Conservation (phyloP, 2,329 filamentous ascomycete species). For the Arachnopeziza araneosa region DNA sequence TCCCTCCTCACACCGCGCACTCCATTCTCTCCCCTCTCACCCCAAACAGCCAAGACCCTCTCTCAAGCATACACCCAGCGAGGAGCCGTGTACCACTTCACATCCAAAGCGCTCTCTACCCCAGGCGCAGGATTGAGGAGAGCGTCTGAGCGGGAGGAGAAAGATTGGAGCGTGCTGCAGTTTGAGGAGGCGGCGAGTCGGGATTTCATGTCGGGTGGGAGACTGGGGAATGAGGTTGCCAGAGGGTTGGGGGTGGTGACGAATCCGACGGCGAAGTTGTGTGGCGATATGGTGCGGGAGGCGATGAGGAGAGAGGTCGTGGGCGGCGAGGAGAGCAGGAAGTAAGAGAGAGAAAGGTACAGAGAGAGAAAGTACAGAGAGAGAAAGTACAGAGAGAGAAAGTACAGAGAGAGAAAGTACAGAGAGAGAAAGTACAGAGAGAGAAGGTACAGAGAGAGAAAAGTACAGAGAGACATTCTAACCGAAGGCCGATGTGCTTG, state of each 20-base stretch:
- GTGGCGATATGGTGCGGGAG: slow-evolving; percentile 62
- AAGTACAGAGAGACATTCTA: too few relatives aligned
- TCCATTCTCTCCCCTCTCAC: slow-evolving; percentile 50
- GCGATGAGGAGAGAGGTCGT: slow-evolving; percentile 58
- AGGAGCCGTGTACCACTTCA: slow-evolving; percentile 57
- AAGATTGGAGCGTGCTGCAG: slow-evolving; percentile 45
- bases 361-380: too few relatives aligned
- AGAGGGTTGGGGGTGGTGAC: slow-evolving; percentile 58
- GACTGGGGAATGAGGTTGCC: slow-evolving; percentile 60
- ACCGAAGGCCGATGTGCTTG: too few relatives aligned
- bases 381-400: too few relatives aligned
- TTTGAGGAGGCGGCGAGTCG: slow-evolving; percentile 58
- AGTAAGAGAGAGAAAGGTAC: neutral
- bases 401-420: too few relatives aligned
- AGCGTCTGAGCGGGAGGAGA: slow-evolving; percentile 38
- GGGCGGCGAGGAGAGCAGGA: neutral
- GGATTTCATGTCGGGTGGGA: slow-evolving; percentile 59
- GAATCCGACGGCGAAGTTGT: slow-evolving; percentile 65
- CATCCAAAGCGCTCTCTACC: slow-evolving; percentile 37
- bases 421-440: too few relatives aligned
- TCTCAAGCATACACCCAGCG: slow-evolving; percentile 68
- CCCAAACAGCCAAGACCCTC: slow-evolving; percentile 59
- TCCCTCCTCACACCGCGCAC: slow-evolving; percentile 49
- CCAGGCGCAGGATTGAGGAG: slow-evolving; percentile 34
- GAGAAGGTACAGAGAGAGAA: too few relatives aligned